Conservation (phyloP, 2,329 filamentous ascomycete species). For the Penicillium sp. region DNA sequence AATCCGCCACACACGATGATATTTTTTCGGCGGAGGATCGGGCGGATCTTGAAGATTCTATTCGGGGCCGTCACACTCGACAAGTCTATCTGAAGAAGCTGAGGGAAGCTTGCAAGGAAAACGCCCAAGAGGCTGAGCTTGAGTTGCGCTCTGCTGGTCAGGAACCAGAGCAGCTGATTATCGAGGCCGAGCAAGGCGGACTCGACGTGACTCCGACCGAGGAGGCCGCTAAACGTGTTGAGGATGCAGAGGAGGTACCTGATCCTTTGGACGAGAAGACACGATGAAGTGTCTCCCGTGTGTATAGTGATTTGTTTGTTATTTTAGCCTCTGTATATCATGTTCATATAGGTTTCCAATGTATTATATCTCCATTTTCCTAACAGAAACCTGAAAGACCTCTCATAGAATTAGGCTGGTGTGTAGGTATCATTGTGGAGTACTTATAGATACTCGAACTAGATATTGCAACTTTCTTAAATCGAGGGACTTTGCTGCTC, state of each 20-base stretch:
- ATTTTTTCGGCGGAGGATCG: slow-evolving; percentile 12
- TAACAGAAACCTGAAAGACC: background rate
- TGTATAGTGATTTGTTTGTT: slow-evolving; percentile 15
- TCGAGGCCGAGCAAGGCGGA: background rate
- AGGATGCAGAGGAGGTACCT: background rate
- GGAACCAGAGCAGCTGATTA: background rate
- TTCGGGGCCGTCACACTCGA: slow-evolving; percentile 1
- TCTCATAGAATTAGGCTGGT: background rate
- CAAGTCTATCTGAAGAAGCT: background rate
- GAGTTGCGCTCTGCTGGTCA: background rate
- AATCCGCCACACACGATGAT: background rate
- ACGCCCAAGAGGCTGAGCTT: background rate
- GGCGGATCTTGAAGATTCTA: slow-evolving; percentile 9
- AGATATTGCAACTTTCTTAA: too few species aligned
- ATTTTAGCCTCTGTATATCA: slow-evolving; percentile 15
- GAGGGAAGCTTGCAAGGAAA: background rate
- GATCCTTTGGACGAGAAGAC: background rate
- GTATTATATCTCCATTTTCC: slow-evolving; percentile 12
- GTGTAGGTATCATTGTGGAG: too few species aligned
- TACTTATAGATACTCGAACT: too few species aligned
- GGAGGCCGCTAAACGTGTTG: background rate
- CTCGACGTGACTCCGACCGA: background rate
- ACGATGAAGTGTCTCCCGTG: background rate
- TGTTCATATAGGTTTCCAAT: slow-evolving; percentile 11
- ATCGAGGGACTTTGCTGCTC: too few species aligned